Base-by-base conservation (phyloP, 768 basidiomycete genomes). In the Arthromyces matolae region DNA sequence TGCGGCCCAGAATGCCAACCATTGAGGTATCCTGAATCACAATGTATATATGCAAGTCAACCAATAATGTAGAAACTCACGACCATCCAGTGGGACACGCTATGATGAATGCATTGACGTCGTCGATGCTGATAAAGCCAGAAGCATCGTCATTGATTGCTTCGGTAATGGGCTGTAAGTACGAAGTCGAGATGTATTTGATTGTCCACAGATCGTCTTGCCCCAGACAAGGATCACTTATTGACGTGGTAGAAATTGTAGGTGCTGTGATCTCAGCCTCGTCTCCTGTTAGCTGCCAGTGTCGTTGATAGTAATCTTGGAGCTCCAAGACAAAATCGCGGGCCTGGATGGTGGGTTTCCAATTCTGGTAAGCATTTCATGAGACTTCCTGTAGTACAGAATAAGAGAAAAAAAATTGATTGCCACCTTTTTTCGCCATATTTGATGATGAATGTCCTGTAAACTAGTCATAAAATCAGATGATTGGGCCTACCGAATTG, bases 401-500 rank as follows among this genome's bases (percentile, higher is more conserved):
- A 8, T 14, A 27, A 12, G 10, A n/a, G 6, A n/a, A 28, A 14
- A n/a, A n/a, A n/a, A n/a, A n/a, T n/a, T n/a, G n/a, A n/a, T n/a
- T 2, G 42, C 10, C 33, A 46, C 45, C 45, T 37, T 46, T n/a
- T 46, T 24, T 5, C 19, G 19, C 45, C 45, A 46, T 24, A 46
- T 46, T n/a, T n/a, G n/a, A n/a, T n/a, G n/a, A n/a, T n/a, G n/a
- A n/a, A n/a, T n/a, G n/a, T n/a, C n/a, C n/a, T n/a, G n/a, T n/a
- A n/a, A n/a, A n/a, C n/a, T n/a, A n/a, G n/a, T n/a, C n/a, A n/a
- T n/a, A n/a, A n/a, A n/a, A n/a, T n/a, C n/a, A n/a, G n/a, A n/a
- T n/a, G n/a, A n/a, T n/a, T n/a, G n/a, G n/a, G n/a, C n/a, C n/a
- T n/a, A n/a, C n/a, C n/a, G n/a, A n/a, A n/a, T n/a, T n/a, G n/a